Evolutionary conservation across 306 rosid species (phyloP), one percentile per base, ranked within the genome.

Genomic region (Luffa acutangula): DNA sequence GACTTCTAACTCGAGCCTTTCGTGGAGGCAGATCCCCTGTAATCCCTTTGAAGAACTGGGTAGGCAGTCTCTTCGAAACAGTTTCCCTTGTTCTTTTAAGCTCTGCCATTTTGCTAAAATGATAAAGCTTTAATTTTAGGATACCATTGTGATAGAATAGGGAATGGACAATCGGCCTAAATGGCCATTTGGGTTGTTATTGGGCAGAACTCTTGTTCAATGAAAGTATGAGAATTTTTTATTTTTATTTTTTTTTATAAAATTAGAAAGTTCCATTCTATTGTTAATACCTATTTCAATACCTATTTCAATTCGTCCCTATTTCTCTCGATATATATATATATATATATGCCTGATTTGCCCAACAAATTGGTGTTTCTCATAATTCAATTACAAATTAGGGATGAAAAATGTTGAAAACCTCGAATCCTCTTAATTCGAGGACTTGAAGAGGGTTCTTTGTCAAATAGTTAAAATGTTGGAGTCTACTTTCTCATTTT

Each of bases 101-200:
- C 62, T 69, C 51, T 75, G 9, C 45, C 63, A 53, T 75, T 75
- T 75, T 51, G 78, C 33, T 52, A 75, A 75, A 33, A 52, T 75
- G 53, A 75, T 75, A 4, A 15, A 53, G 21, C 18, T 75, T 52
- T 51, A 75, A 18, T 51, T 52, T 20, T 75, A 74, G 62, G 62
- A 51, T 74, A 51, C 46, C 78, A 52, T 52, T 75, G 78, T 73
- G 33, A 36, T 34, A 75, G 78, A 75, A 36, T 75, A 75, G 78
- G 78, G 78, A 34, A 53, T 75, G 78, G 20, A 25, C 46, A 75
- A n/a, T 49, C 62, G 43, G 46, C 63, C 33, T 75, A 15, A 51
- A 33, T 49, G 62, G 36, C 25, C 78, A 51, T 75, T 75, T 15
- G 78, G 63, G 78, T 33, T 74, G 42, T 3, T 52, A 33, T 34